phyloP scores from a whole-genome alignment of 1,284 basidiomycete genomes.

The Ustanciosporium gigantosporum region DNA sequence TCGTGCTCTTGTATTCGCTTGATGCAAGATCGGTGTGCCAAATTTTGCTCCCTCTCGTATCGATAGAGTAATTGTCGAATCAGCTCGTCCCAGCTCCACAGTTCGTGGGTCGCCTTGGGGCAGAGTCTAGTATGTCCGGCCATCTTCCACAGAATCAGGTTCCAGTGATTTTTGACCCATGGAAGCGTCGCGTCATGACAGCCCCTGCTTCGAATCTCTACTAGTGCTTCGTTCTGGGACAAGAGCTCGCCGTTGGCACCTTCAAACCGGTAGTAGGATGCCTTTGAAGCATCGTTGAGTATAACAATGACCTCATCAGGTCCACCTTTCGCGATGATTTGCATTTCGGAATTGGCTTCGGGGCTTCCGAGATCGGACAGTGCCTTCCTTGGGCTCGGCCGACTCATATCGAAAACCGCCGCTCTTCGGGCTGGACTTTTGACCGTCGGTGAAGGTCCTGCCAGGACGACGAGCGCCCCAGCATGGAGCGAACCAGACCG shows the following conservation, averaged over 20 bases:
- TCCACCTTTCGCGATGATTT: slow-evolving; percentile 35
- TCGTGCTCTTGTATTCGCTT: slow-evolving; percentile 77
- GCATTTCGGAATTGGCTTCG: slow-evolving; percentile 13
- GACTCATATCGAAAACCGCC: slow-evolving; percentile 15
- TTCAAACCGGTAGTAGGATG: slow-evolving; percentile 43
- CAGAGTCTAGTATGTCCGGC: slow-evolving; percentile 77
- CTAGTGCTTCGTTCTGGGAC: slow-evolving; percentile 28
- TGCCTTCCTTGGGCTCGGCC: slow-evolving; percentile 2
- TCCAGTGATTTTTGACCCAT: slow-evolving; percentile 93
- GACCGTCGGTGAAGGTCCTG: too few relatives aligned
- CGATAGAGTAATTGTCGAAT: slow-evolving; percentile 82
- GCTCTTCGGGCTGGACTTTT: neutral
- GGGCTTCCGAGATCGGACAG: slow-evolving; percentile 31
- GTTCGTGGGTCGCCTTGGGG: slow-evolving; percentile 19
- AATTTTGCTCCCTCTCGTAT: slow-evolving; percentile 85
- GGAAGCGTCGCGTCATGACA: slow-evolving; percentile 67
- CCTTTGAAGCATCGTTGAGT: slow-evolving; percentile 27
- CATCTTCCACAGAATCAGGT: slow-evolving; percentile 88
- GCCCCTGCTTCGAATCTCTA: slow-evolving; percentile 28
- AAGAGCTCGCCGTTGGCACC: slow-evolving; percentile 11
- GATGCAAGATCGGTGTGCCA: slow-evolving; percentile 77
- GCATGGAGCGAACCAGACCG: neutral
- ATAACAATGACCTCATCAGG: slow-evolving; percentile 46
- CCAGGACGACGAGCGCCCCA: too few relatives aligned
- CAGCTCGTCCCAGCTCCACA: slow-evolving; percentile 63